Percentiles rank a stretch among this genome's conserved stretches.
Evolutionary conservation across 75 land plant genomes (phyloP).

Genomic region (Azolla pinnata): DNA sequence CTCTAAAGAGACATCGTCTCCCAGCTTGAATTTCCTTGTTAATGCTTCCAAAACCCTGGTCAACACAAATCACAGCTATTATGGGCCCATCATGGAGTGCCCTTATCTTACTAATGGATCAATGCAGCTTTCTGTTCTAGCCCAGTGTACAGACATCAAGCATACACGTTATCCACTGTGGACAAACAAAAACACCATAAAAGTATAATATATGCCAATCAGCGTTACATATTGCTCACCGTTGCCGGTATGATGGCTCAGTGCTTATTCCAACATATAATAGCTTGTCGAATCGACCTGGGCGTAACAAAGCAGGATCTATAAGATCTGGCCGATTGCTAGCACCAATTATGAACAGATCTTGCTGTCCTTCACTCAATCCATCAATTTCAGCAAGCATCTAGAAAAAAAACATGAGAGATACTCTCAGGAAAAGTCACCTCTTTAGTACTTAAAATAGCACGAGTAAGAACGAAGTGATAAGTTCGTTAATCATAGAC

Average conservation of each 20-base stretch:
- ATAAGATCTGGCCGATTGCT: constrained; percentile 94
- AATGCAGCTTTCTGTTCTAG: not conserved
- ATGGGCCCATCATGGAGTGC: no score
- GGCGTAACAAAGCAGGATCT: constrained; percentile 86
- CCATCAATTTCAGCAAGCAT: constrained; percentile 99
- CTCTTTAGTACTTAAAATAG: no score
- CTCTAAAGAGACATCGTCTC: constrained; percentile 61
- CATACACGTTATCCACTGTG: no score
- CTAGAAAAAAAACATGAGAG: constrained; percentile 25
- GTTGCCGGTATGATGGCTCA: constrained; percentile 63
- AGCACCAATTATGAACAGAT: constrained; percentile 88
- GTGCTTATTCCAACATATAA: constrained; percentile 85
- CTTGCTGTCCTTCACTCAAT: constrained; percentile 74
- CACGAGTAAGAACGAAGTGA: no score
- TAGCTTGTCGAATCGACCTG: constrained; percentile 92
- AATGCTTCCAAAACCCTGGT: constrained; percentile 73
- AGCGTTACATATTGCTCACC: no score
- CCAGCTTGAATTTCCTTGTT: constrained; percentile 73
- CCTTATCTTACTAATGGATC: not conserved
- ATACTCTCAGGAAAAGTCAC: no score
- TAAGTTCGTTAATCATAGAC: no score
- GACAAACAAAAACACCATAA: no score
- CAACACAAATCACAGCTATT: no score
- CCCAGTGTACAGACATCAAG: no score
- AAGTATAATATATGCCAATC: no score